These are phyloP conservation scores for Collybia sp. DNA, from an alignment of 768 basidiomycete species.

Conservation along the genomic window DNA sequence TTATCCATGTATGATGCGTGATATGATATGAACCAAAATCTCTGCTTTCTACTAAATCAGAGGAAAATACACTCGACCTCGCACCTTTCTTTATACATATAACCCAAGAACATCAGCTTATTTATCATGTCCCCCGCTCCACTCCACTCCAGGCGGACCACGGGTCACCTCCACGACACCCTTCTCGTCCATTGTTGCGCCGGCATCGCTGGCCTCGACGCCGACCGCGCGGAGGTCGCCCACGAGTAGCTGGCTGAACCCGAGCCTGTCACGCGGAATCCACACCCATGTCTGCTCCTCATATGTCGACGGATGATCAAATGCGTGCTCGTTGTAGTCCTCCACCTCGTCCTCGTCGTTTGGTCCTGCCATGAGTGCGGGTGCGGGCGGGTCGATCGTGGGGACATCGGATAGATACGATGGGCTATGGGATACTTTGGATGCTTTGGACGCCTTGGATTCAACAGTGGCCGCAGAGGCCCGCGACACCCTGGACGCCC, in stretches of 20 bases:
- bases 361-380: constrained; percentile 15
- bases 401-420: constrained; percentile 13
- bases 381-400: constrained; percentile 23
- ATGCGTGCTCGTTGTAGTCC: constrained; percentile 35
- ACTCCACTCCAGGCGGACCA: constrained; percentile 40
- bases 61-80: too few species aligned
- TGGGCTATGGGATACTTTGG: constrained; percentile 11
- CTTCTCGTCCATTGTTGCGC: constrained; percentile 36
- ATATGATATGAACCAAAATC: too few species aligned
- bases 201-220: constrained; percentile 38
- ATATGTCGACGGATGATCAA: constrained; percentile 45
- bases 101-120: too few species aligned
- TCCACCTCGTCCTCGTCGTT: constrained; percentile 27
- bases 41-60: too few species aligned
- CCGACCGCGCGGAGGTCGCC: constrained; percentile 31
- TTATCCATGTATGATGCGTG: too few species aligned
- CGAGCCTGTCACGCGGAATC: constrained; percentile 38
- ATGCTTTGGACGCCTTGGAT: constrained; percentile 9
- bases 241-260: constrained; percentile 33
- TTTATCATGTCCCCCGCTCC: constrained; percentile 31
- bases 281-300: constrained; percentile 41
- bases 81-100: too few species aligned
- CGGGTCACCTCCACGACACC: constrained; percentile 41
- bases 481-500: not conserved
- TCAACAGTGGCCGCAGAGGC: not conserved